Evolutionary conservation across 805 yeast genomes (phyloP).

Genomic region (Limtongozyma cylindracea): DNA sequence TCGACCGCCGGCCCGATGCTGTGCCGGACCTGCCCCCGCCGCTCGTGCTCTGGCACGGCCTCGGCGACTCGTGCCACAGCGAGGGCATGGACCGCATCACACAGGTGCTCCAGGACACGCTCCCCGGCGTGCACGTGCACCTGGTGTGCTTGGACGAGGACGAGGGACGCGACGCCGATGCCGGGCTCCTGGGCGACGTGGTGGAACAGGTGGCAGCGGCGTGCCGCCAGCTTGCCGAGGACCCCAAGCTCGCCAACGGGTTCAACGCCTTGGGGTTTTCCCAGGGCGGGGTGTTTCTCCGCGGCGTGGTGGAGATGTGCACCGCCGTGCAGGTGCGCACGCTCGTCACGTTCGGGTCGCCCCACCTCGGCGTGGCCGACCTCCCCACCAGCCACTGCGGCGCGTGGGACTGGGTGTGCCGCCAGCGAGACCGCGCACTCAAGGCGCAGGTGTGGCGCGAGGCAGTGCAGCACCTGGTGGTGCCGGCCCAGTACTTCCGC

Average conservation of each 20-base stretch:
- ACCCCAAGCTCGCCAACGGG: slow-evolving; percentile 22
- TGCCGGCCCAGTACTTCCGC: slow-evolving; percentile 61
- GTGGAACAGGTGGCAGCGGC: slow-evolving; percentile 25
- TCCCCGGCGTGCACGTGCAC: slow-evolving; percentile 27
- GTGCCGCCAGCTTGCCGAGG: slow-evolving; percentile 22
- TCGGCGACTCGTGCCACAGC: slow-evolving; percentile 54
- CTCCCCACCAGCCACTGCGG: slow-evolving; percentile 25
- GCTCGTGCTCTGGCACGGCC: slow-evolving; percentile 65
- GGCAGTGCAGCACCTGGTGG: slow-evolving; percentile 24
- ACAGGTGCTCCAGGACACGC: slow-evolving; percentile 12
- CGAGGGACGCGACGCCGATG: slow-evolving; percentile 23
- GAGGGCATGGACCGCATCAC: slow-evolving; percentile 23
- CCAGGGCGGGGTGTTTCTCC: slow-evolving; percentile 63
- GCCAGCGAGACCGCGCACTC: slow-evolving; percentile 22
- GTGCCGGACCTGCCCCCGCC: slow-evolving; percentile 13
- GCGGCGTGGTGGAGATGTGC: slow-evolving; percentile 43
- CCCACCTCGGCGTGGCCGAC: slow-evolving; percentile 55
- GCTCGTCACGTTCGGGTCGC: slow-evolving; percentile 56
- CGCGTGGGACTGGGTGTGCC: slow-evolving; percentile 31
- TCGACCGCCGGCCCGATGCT: no score
- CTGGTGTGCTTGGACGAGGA: slow-evolving; percentile 24
- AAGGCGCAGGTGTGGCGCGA: slow-evolving; percentile 34
- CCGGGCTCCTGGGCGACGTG: slow-evolving; percentile 32
- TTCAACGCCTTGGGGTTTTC: slow-evolving; percentile 61
- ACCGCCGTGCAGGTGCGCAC: slow-evolving; percentile 12